Evolutionary conservation across 2,329 filamentous ascomycete genomes (phyloP), one percentile per base, ranked within the genome.

Genomic region (Paraphoma chrysanthemicola): DNA sequence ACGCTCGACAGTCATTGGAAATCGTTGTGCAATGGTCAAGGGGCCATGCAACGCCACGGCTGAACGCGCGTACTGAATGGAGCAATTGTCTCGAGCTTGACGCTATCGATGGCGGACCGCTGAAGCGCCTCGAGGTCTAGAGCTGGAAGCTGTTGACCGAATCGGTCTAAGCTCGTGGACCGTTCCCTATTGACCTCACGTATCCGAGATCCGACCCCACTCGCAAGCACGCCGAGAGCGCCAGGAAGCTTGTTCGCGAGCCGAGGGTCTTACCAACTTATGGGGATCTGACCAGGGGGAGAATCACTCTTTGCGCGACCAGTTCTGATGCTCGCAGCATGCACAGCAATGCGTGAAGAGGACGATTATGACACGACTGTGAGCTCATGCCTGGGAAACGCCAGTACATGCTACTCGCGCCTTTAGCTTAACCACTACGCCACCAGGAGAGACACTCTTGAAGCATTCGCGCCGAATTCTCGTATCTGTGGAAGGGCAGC

Each of bases 21-120:
- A n/a, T 23, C n/a, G 7, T 50, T 50, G 16, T 44, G 48, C 53
- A 48, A 23, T 44, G 28, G 43, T 10, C 48, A 38, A 38, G 33
- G 33, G 33, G 33, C 12, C 8, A 18, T 31, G 30, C 30, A 54
- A 30, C 42, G 38, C 16, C 44, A 42, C 49, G 49, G 49, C 43
- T 45, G 48, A 49, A 54, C 36, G 45, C 45, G 33, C 38, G 51
- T 53, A 33, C 45, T 28, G 16, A n/a, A 33, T 44, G 33, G 44
- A 41, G 45, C 51, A 49, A 31, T 44, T 43, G 38, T 58, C 45
- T 38, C 44, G 28, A 48, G 14, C 41, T 51, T 48, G 43, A 51
- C 58, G 36, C 52, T 59, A 61, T 61, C 46, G 58, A 55, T 38
- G 48, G 56, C 51, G 51, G 39, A 30, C 16, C 41, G 45, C 50